A percentile compares a stretch with the other conserved stretches of the same genome.
phyloP scores from a whole-genome alignment of 2,329 filamentous ascomycete species.

The Hypoxylon sp. region DNA sequence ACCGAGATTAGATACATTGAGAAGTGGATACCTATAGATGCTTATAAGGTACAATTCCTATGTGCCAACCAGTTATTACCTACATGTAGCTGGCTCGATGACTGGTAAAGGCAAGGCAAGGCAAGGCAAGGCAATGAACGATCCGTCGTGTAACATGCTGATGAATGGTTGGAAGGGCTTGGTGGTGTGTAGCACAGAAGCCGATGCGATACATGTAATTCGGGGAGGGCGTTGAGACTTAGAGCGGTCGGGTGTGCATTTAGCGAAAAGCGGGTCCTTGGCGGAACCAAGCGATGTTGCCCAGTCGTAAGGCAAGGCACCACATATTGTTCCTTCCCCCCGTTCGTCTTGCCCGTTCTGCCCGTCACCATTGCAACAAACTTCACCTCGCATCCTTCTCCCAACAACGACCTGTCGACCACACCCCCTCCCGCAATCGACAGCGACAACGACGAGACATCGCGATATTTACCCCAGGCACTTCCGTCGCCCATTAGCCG shows the following conservation, averaged over 20 bases:
- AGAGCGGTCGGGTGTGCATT: conserved; percentile 9
- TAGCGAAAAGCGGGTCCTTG: conserved; percentile 22
- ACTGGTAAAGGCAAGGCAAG: no score
- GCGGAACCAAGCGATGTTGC: conserved; percentile 38
- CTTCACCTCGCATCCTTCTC: conserved; percentile 40
- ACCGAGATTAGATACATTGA: neutral
- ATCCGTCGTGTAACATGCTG: conserved; percentile 24
- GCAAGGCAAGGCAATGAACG: neutral
- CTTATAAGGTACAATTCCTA: neutral
- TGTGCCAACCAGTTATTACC: neutral
- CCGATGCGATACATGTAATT: conserved; percentile 22
- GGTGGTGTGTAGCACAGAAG: conserved; percentile 34
- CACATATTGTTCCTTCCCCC: conserved; percentile 32
- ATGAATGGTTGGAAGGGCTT: conserved; percentile 12
- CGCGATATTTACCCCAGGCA: conserved; percentile 20
- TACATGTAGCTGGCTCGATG: no score
- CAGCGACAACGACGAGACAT: conserved; percentile 31
- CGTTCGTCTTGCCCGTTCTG: conserved; percentile 41
- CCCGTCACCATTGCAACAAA: conserved; percentile 41
- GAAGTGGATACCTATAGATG: neutral
- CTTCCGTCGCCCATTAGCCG: conserved; percentile 9
- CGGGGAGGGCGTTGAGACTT: conserved; percentile 11
- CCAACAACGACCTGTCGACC: conserved; percentile 31
- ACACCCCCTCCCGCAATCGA: conserved; percentile 28
- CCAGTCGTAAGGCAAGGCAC: conserved; percentile 44